These are phyloP conservation scores for Beta macrorhiza DNA, from an alignment of 179 eudicot genomes.

Conservation along the genomic window DNA sequence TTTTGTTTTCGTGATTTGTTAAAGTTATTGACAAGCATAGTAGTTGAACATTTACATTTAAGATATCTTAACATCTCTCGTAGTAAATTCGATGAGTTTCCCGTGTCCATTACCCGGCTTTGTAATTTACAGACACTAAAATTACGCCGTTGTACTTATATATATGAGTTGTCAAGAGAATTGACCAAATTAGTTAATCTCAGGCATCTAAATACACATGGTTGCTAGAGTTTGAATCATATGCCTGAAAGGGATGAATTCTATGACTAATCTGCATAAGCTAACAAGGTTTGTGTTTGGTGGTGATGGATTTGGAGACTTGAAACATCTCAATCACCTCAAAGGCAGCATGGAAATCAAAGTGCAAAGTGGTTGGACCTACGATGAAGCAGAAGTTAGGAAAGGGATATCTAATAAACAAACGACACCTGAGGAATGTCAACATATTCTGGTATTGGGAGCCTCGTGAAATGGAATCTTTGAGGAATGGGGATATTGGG, in stretches of 20 bases:
- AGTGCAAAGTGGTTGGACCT: too few relatives aligned
- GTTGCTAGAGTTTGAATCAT: too few relatives aligned
- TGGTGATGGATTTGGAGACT: too few relatives aligned
- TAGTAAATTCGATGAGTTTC: neutral
- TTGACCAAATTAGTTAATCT: slow-evolving; percentile 21
- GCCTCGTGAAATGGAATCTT: neutral
- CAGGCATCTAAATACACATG: neutral
- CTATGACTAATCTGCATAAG: too few relatives aligned
- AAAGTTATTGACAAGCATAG: neutral
- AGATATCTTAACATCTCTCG: slow-evolving; percentile 8
- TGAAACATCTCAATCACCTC: too few relatives aligned
- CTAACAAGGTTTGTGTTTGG: too few relatives aligned
- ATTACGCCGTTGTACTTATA: neutral
- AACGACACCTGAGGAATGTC: neutral
- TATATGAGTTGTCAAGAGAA: slow-evolving; percentile 16
- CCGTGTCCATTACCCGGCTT: neutral
- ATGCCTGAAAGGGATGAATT: too few relatives aligned
- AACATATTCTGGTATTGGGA: neutral
- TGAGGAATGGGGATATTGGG: too few relatives aligned
- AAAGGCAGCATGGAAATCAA: too few relatives aligned
- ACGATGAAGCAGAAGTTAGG: too few relatives aligned
- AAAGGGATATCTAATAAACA: neutral
- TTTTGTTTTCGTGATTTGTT: neutral
- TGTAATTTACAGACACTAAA: slow-evolving; percentile 13
- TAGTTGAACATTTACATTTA: slow-evolving; percentile 20